A percentile compares a stretch with the other conserved stretches of the same genome.
Evolutionary conservation across 495 filamentous ascomycete species (phyloP).

Genomic region (Aspergillus incahuasiensis): DNA sequence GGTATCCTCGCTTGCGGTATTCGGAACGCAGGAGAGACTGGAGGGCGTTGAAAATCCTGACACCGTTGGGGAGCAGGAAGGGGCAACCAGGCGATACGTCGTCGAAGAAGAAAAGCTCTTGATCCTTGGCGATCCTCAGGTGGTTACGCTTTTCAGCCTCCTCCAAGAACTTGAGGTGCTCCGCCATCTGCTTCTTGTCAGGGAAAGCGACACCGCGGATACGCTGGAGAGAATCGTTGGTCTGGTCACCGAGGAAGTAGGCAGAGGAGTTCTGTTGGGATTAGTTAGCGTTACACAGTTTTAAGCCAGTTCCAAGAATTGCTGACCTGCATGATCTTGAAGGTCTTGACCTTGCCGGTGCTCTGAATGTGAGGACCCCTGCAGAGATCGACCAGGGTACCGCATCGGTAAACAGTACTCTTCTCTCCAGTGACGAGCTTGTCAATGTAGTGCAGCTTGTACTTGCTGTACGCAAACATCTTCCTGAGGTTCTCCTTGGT

Average conservation of each 20-base stretch:
- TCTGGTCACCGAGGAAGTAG: constrained; percentile 91
- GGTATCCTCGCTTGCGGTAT: constrained; percentile 91
- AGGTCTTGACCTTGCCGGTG: constrained; percentile 87
- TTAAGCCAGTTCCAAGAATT: background rate
- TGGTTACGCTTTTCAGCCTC: constrained; percentile 96
- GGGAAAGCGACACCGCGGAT: constrained; percentile 97
- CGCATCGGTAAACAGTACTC: constrained; percentile 90
- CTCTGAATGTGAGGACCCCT: constrained; percentile 83
- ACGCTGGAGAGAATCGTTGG: constrained; percentile 89
- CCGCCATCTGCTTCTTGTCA: constrained; percentile 87
- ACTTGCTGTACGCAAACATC: constrained; percentile 96
- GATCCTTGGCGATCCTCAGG: constrained; percentile 81
- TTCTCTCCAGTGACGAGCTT: constrained; percentile 87
- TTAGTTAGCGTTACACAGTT: constrained; percentile 9
- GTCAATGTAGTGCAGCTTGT: constrained; percentile 93
- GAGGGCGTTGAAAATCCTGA: constrained; percentile 85
- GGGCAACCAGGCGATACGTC: constrained; percentile 86
- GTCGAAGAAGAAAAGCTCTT: constrained; percentile 96
- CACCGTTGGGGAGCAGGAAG: constrained; percentile 91
- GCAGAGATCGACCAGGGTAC: constrained; percentile 76
- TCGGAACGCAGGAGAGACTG: constrained; percentile 73
- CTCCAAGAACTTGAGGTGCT: constrained; percentile 88
- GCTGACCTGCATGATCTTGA: constrained; percentile 78
- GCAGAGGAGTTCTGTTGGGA: constrained; percentile 78
- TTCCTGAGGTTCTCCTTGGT: constrained; percentile 85